phyloP scores from a whole-genome alignment of 2,329 filamentous ascomycete genomes.

The Alternaria sp. region DNA sequence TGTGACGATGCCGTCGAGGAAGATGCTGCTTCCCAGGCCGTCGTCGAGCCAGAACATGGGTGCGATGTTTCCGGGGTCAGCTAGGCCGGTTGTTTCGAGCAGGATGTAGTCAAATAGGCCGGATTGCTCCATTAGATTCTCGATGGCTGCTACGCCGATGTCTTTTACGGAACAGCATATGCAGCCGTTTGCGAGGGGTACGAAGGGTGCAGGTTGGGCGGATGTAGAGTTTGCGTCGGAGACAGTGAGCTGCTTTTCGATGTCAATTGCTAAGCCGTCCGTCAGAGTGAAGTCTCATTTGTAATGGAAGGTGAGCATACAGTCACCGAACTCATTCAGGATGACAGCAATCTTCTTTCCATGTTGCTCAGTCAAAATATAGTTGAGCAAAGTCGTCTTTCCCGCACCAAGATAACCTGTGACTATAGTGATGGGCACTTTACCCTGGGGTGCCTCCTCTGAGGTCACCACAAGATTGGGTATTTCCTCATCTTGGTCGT shows the following conservation, averaged over 20 bases:
- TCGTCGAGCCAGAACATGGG: constrained; percentile 98
- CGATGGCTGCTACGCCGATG: constrained; percentile 90
- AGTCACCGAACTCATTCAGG: constrained; percentile 71
- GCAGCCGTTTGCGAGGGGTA: constrained; percentile 94
- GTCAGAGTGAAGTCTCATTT: not conserved
- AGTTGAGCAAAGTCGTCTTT: constrained; percentile 94
- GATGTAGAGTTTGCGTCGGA: constrained; percentile 55
- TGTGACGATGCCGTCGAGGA: constrained; percentile 95
- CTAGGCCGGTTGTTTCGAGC: constrained; percentile 92
- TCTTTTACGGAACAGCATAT: constrained; percentile 99
- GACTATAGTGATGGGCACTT: constrained; percentile 85
- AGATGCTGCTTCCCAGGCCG: constrained; percentile 91
- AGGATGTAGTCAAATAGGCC: constrained; percentile 97
- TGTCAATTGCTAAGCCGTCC: constrained; percentile 73
- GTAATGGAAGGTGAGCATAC: constrained; percentile 10
- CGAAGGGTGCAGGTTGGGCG: constrained; percentile 63
- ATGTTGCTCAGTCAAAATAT: constrained; percentile 92
- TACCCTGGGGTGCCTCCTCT: constrained; percentile 60
- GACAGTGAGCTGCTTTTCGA: constrained; percentile 94
- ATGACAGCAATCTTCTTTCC: constrained; percentile 99
- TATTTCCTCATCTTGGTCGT: constrained; percentile 24
- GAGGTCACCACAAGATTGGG: constrained; percentile 40
- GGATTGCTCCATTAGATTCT: constrained; percentile 91
- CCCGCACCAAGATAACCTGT: constrained; percentile 94
- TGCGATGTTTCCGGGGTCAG: constrained; percentile 93